Evolutionary conservation across 805 yeast species (phyloP).

Genomic region (Starmerella stigmatis): DNA sequence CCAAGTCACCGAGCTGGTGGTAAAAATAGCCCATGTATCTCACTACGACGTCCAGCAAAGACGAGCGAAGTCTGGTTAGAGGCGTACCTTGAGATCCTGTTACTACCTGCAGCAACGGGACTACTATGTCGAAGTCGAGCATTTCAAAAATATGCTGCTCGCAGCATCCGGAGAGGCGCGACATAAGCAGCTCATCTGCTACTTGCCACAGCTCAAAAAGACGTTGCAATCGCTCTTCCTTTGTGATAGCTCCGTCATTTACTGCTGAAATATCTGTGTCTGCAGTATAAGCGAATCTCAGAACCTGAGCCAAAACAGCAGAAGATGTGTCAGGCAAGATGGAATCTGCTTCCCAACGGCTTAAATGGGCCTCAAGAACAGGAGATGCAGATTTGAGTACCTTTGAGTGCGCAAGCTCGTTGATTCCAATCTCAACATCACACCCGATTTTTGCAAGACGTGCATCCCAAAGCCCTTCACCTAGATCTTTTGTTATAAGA

Average conservation of each 20-base stretch:
- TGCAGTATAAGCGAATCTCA: slow-evolving; percentile 17
- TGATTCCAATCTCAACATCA: slow-evolving; percentile 11
- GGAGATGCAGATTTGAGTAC: slow-evolving; percentile 15
- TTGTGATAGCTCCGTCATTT: not conserved
- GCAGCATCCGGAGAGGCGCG: slow-evolving; percentile 12
- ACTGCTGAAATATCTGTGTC: not conserved
- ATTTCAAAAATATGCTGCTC: slow-evolving; percentile 19
- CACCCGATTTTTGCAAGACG: slow-evolving; percentile 11
- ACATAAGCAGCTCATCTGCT: slow-evolving; percentile 22
- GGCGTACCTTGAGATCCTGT: slow-evolving; percentile 3
- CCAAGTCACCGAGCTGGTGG: slow-evolving; percentile 1
- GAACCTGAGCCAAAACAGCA: slow-evolving; percentile 7
- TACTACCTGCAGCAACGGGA: slow-evolving; percentile 8
- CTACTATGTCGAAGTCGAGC: slow-evolving; percentile 15
- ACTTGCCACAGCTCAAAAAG: slow-evolving; percentile 21
- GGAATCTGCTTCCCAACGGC: slow-evolving; percentile 12
- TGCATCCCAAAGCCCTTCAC: slow-evolving; percentile 19
- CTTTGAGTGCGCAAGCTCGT: slow-evolving; percentile 4
- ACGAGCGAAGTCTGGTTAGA: not conserved
- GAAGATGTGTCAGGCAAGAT: not conserved
- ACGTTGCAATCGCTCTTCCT: not conserved
- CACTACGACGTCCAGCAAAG: slow-evolving; percentile 4
- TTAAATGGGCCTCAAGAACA: slow-evolving; percentile 16
- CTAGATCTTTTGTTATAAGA: slow-evolving; percentile 12
- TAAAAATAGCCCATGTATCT: slow-evolving; percentile 15